Evolutionary conservation across 176 grass and related monocot genomes (phyloP), one percentile per base, ranked within the genome.

Genomic region (Phragmites australis): DNA sequence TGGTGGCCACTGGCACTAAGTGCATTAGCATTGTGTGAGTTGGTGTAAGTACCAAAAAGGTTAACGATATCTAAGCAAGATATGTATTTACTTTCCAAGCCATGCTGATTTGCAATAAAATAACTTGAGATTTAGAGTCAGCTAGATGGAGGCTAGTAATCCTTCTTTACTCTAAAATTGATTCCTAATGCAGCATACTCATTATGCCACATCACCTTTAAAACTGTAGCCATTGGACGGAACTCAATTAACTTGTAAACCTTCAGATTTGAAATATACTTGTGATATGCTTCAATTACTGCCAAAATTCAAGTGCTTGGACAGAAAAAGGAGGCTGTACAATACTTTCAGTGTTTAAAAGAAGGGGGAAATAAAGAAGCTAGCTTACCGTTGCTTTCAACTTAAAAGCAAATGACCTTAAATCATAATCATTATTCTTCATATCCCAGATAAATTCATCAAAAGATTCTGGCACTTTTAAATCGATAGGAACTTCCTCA

Each of bases 361-460:
- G 32, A 51, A 10, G 4, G 31, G n/a, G 19, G 26, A 32, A 51
- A 11, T 1, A 49, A 49, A 34, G 27, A 53, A 48, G 58, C 0
- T 21, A 66, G 2, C 69, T 81, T 88, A 98, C 95, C 86, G 70
- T 98, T 37, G 90, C 84, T 67, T 95, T 99, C 62, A 98, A 75
- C 59, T 65, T 85, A 61, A 91, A 65, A 78, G 92, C 92, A 88
- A 98, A 98, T 77, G 83, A 91, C 66, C 84, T 93, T 61, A 89
- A 85, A 91, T 98, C 85, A 85, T 98, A 94, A 55, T 94, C 79
- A 59, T 88, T 98, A 81, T 88, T 93, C 70, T 87, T 98, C 63
- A 89, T 89, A 70, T 94, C 95, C 89, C 85, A 88, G 46, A 94
- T 82, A 57, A 98, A 98, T 72, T 98, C 95, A 81, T 85, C 79